Percentiles rank a stretch among this genome's conserved stretches.
Evolutionary conservation across 371 early-diverging fungal species (phyloP).

Genomic region (Mortierella sp.): DNA sequence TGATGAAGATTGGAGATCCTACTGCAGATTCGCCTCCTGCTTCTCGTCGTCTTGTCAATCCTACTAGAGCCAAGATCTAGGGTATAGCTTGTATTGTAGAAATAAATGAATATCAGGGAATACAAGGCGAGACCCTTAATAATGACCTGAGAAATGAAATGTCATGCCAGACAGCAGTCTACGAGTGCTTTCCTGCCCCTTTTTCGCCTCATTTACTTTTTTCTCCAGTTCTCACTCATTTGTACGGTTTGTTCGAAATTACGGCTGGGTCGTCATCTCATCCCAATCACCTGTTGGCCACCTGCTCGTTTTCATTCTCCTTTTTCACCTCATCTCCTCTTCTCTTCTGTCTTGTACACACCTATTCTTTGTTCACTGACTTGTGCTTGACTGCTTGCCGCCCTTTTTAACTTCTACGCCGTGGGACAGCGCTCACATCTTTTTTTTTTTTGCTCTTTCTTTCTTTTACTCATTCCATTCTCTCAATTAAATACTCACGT

Average conservation of each 20-base stretch:
- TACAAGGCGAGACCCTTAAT: too few relatives aligned
- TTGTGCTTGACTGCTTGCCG: not conserved
- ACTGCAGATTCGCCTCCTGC: slow-evolving; percentile 21
- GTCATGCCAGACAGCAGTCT: too few relatives aligned
- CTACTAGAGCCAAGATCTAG: slow-evolving; percentile 47
- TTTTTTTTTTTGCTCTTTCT: not conserved
- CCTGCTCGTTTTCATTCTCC: not conserved
- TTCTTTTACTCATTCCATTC: not conserved
- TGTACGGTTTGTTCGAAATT: too few relatives aligned
- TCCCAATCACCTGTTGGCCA: too few relatives aligned
- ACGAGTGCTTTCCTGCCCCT: too few relatives aligned
- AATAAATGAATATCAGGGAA: not conserved
- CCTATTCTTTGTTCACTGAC: not conserved
- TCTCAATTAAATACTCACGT: not conserved
- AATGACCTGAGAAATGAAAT: too few relatives aligned
- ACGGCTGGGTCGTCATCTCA: too few relatives aligned
- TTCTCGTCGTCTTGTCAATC: slow-evolving; percentile 40
- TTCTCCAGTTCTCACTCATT: not conserved
- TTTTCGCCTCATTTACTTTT: not conserved
- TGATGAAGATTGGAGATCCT: slow-evolving; percentile 56
- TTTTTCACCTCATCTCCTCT: not conserved
- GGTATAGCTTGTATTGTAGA: not conserved
- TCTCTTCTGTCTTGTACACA: too few relatives aligned
- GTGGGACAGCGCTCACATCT: not conserved
- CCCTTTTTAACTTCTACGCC: not conserved